Percentiles rank a stretch among this genome's conserved stretches.
Conservation (phyloP, 108 stramenopile species). For the Conticribra guillardii region DNA sequence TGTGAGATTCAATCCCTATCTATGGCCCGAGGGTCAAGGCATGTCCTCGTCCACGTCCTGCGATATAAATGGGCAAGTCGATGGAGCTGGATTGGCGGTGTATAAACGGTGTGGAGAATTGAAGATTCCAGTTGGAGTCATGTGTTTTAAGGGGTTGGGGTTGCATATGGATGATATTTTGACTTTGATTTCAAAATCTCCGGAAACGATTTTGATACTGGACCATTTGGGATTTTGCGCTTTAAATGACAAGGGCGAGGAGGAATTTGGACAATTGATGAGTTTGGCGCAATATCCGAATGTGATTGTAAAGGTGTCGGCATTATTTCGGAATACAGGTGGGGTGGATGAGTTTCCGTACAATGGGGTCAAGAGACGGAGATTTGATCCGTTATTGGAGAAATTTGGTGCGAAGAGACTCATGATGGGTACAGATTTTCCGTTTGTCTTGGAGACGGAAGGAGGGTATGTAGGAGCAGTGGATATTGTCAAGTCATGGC, state of each 20-base stretch:
- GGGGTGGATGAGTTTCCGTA: constrained; percentile 53
- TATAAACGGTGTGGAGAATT: constrained; percentile 83
- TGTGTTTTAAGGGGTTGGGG: constrained; percentile 88
- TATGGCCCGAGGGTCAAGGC: constrained; percentile 62
- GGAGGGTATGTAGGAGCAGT: constrained; percentile 66
- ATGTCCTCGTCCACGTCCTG: constrained; percentile 46
- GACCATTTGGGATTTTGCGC: constrained; percentile 91
- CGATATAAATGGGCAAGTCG: neutral
- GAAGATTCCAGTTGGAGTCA: constrained; percentile 82
- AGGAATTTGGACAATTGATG: constrained; percentile 69
- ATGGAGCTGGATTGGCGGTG: constrained; percentile 59
- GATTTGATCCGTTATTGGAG: constrained; percentile 73
- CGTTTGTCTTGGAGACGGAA: constrained; percentile 77
- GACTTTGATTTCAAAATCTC: constrained; percentile 57
- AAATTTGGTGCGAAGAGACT: constrained; percentile 76
- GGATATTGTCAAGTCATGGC: constrained; percentile 67
- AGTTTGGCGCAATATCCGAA: constrained; percentile 71
- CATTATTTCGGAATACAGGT: constrained; percentile 78
- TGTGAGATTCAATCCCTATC: constrained; percentile 89
- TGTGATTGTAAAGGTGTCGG: constrained; percentile 80
- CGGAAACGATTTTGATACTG: constrained; percentile 73
- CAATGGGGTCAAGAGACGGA: constrained; percentile 51
- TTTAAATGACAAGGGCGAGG: constrained; percentile 63
- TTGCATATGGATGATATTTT: constrained; percentile 77
- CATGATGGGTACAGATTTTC: constrained; percentile 88